Evolutionary conservation across 352 stramenopile genomes (phyloP).

Genomic region (Phytophthora syringae): DNA sequence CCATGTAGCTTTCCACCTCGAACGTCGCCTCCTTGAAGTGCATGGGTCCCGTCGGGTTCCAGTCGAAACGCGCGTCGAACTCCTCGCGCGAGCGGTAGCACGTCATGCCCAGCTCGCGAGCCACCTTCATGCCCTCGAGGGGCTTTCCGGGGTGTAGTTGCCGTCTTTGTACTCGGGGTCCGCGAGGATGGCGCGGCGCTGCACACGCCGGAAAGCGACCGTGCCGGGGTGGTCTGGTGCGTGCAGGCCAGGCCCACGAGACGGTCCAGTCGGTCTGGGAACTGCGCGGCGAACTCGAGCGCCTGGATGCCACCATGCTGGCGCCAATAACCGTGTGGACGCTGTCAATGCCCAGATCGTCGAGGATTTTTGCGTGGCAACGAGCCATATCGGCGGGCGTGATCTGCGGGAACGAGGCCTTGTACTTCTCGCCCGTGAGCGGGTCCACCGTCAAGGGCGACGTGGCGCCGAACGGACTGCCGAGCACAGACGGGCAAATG

Average conservation of each 20-base stretch:
- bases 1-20: constrained; percentile 92
- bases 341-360: constrained; percentile 74
- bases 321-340: constrained; percentile 87
- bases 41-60: constrained; percentile 73
- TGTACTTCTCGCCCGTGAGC: constrained; percentile 63
- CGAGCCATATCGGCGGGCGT: constrained; percentile 86
- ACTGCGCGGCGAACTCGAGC: constrained; percentile 88
- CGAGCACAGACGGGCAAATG: constrained; percentile 85
- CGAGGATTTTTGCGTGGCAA: constrained; percentile 79
- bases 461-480: constrained; percentile 86
- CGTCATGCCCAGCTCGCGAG: constrained; percentile 87
- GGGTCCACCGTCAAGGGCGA: constrained; percentile 73
- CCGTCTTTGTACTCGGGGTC: constrained; percentile 85
- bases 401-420: no score
- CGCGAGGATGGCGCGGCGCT: constrained; percentile 82
- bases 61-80: constrained; percentile 88
- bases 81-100: constrained; percentile 91
- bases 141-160: constrained; percentile 63
- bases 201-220: constrained; percentile 83
- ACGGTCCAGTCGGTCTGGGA: constrained; percentile 73
- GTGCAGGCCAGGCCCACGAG: constrained; percentile 86
- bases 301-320: constrained; percentile 90
- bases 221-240: constrained; percentile 86
- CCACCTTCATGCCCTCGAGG: constrained; percentile 86
- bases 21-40: constrained; percentile 86